phyloP scores from a whole-genome alignment of 345 rosid genomes.

The Lepidium africanum region DNA sequence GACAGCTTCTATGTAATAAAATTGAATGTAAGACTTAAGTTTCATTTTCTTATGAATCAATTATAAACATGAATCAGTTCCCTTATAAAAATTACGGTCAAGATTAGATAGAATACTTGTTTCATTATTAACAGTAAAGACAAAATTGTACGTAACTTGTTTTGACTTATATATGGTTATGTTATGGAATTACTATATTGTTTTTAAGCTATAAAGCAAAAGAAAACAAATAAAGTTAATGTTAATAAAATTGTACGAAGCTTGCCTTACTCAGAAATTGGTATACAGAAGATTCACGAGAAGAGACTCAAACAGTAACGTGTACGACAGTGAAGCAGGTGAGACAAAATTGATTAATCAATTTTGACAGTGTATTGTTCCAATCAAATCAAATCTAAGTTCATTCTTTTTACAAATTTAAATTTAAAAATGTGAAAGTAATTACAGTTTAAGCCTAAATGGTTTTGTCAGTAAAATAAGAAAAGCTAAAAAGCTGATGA shows the following conservation, averaged over 20 bases:
- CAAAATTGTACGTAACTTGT: not conserved
- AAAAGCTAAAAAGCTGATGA: slow-evolving; percentile 25
- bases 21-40: too few relatives aligned
- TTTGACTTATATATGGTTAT: not conserved
- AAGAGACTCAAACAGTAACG: slow-evolving; percentile 22
- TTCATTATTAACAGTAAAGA: not conserved
- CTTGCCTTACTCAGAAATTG: slow-evolving; percentile 11
- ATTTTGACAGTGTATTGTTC: slow-evolving; percentile 21
- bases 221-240: not conserved
- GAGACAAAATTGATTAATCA: slow-evolving; percentile 30
- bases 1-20: too few relatives aligned
- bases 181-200: not conserved
- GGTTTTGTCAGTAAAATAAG: slow-evolving; percentile 7
- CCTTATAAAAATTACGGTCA: not conserved
- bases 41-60: too few relatives aligned
- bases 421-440: not conserved
- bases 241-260: slow-evolving; percentile 23
- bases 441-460: not conserved
- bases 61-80: too few relatives aligned
- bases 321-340: slow-evolving; percentile 21
- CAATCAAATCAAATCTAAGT: slow-evolving; percentile 14
- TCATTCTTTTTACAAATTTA: not conserved
- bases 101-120: not conserved
- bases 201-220: slow-evolving; percentile 12
- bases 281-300: slow-evolving; percentile 27